Conservation (phyloP, 192 early-diverging fungal species). For the Chytriomyces sp. region DNA sequence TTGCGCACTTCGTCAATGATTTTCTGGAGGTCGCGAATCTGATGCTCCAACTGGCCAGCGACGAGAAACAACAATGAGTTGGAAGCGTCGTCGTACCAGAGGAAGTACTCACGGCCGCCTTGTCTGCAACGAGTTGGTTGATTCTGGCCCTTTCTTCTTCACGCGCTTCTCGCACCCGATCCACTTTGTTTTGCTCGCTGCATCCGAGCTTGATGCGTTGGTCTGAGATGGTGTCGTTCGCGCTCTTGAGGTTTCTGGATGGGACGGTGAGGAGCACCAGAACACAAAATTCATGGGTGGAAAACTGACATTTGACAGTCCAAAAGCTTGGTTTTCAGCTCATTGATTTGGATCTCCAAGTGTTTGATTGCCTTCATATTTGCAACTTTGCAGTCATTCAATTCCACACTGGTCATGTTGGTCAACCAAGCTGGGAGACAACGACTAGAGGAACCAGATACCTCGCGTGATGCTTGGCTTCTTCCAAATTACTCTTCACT, state of each 20-base stretch:
- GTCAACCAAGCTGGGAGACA: neutral
- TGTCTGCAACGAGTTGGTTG: conserved; percentile 25
- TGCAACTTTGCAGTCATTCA: conserved; percentile 16
- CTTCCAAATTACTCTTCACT: conserved; percentile 32
- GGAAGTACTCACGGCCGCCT: conserved; percentile 24
- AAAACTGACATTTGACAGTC: conserved; percentile 23
- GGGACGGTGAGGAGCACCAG: neutral
- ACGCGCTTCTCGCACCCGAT: conserved; percentile 13
- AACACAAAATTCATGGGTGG: neutral
- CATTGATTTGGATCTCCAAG: conserved; percentile 20
- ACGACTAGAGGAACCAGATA: neutral
- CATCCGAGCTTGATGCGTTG: neutral
- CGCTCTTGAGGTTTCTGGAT: conserved; percentile 24
- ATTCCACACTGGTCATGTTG: conserved; percentile 22
- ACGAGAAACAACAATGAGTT: no score
- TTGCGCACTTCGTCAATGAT: conserved; percentile 14
- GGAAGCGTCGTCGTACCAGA: no score
- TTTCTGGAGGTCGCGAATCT: conserved; percentile 15
- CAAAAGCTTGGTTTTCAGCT: conserved; percentile 32
- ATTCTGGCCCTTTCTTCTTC: conserved; percentile 27
- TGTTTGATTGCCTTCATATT: conserved; percentile 18
- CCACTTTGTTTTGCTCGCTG: conserved; percentile 23
- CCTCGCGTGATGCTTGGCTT: conserved; percentile 23
- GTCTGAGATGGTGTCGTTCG: conserved; percentile 15
- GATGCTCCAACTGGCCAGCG: conserved; percentile 14